Evolutionary conservation across 108 stramenopile species (phyloP).

Genomic region (Stephanodiscus minutulus): DNA sequence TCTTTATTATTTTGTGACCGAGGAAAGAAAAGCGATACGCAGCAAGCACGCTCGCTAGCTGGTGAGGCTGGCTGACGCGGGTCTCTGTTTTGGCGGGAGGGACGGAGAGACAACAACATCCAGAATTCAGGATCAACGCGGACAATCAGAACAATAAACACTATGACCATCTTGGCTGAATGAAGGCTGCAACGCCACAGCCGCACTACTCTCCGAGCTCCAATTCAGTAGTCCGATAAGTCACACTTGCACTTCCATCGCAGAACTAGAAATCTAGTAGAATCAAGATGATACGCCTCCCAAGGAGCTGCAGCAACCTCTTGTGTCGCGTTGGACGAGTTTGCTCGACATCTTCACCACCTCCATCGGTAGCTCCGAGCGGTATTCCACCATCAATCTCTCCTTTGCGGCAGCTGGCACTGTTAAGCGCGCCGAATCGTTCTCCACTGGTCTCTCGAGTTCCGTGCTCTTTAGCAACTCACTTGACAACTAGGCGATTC

Average conservation of each 20-base stretch:
- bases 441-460: neutral
- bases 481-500: constrained; percentile 1
- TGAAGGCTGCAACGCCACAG: too few relatives aligned
- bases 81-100: too few relatives aligned
- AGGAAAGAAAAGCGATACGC: too few relatives aligned
- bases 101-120: too few relatives aligned
- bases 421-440: neutral
- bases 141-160: too few relatives aligned
- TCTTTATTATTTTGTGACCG: too few relatives aligned
- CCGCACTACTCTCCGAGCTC: neutral
- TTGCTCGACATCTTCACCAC: neutral
- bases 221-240: too few relatives aligned
- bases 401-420: constrained; percentile 5
- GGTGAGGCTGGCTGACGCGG: too few relatives aligned
- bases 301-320: neutral
- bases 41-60: too few relatives aligned
- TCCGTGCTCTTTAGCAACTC: neutral
- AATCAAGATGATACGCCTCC: neutral
- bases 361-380: neutral
- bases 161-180: too few relatives aligned
- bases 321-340: neutral
- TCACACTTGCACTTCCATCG: too few relatives aligned
- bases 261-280: neutral
- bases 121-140: too few relatives aligned
- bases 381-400: neutral